Evolutionary conservation across 164 flowering plant species (phyloP).

Genomic region (Sedum album): DNA sequence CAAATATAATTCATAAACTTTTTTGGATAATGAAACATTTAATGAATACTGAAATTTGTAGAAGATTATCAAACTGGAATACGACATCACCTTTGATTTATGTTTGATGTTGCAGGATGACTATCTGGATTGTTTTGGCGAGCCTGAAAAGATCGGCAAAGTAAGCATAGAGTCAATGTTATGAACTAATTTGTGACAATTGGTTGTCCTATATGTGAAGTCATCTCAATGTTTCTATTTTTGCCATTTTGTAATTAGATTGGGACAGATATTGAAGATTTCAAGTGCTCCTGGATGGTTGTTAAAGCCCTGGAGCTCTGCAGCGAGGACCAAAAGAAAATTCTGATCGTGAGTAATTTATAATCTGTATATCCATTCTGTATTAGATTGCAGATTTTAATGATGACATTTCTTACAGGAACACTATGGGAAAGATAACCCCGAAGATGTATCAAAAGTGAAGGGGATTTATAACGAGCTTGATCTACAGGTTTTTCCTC

Average conservation of each 20-base stretch:
- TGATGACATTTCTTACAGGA: slow-evolving; percentile 40
- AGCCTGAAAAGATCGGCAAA: slow-evolving; percentile 81
- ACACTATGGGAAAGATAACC: slow-evolving; percentile 68
- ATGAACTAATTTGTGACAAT: background rate
- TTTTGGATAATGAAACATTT: background rate
- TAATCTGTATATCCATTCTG: background rate
- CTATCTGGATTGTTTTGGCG: slow-evolving; percentile 86
- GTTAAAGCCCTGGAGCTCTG: slow-evolving; percentile 80
- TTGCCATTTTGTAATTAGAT: slow-evolving; percentile 34
- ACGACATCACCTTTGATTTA: background rate
- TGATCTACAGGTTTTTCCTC: slow-evolving; percentile 52
- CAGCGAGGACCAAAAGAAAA: slow-evolving; percentile 64
- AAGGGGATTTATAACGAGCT: slow-evolving; percentile 72
- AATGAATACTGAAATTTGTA: background rate
- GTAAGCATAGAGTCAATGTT: slow-evolving; percentile 27
- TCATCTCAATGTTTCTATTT: too few species aligned
- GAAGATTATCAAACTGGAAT: background rate
- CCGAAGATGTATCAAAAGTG: slow-evolving; percentile 59
- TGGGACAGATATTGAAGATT: slow-evolving; percentile 98
- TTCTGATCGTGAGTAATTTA: slow-evolving; percentile 42
- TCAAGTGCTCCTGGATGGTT: slow-evolving; percentile 97
- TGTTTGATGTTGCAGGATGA: slow-evolving; percentile 56
- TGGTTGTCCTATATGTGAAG: background rate
- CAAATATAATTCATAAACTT: too few species aligned
- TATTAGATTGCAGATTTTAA: slow-evolving; percentile 10